phyloP scores from a whole-genome alignment of 1,139 yeast species.

The Blastobotrys persicus region DNA sequence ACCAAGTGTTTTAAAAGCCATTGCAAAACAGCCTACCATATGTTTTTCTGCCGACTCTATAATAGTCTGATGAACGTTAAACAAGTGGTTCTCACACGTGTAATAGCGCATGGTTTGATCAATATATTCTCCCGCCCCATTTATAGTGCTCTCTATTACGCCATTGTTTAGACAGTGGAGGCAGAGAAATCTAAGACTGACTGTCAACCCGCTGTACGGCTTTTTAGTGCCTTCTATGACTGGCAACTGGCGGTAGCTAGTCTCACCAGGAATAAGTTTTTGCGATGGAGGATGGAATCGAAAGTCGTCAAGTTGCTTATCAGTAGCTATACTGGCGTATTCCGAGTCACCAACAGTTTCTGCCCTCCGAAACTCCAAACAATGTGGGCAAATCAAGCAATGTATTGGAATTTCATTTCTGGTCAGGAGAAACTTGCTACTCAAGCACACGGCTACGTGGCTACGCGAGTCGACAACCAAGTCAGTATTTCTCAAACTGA shows the following conservation, averaged over 20 bases:
- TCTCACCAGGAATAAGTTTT: neutral
- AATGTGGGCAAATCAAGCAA: neutral
- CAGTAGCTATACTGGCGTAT: neutral
- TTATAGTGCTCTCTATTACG: neutral
- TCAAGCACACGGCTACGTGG: neutral
- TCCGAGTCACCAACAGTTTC: neutral
- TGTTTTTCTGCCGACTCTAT: neutral
- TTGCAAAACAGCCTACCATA: neutral
- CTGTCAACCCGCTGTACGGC: neutral
- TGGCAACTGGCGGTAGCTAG: neutral
- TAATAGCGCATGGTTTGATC: slow-evolving; percentile 1
- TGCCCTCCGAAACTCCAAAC: neutral
- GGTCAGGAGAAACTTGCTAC: neutral
- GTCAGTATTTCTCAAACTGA: neutral
- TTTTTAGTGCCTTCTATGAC: neutral
- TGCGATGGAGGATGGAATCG: neutral
- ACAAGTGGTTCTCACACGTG: neutral
- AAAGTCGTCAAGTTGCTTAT: neutral
- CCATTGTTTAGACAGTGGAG: neutral
- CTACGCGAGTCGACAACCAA: neutral
- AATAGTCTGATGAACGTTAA: neutral
- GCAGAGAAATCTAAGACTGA: neutral
- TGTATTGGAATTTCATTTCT: neutral
- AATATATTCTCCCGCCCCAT: neutral
- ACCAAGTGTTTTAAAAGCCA: slow-evolving; percentile 2